Percentiles rank a stretch among this genome's conserved stretches.
phyloP scores from a whole-genome alignment of 306 rosid genomes.

The Morella rubra region DNA sequence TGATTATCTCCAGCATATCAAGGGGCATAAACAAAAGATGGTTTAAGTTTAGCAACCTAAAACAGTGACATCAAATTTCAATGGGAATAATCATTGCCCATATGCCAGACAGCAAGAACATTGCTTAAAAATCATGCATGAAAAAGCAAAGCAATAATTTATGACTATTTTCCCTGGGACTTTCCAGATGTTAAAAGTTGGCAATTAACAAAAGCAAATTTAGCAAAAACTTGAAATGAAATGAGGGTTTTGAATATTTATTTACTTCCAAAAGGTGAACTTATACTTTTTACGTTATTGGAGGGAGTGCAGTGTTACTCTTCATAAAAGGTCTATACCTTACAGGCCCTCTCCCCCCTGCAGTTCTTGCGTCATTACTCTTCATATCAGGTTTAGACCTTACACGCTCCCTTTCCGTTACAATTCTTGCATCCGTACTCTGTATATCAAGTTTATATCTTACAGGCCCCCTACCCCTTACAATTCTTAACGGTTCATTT shows the following conservation, averaged over 20 bases:
- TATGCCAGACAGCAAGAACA: background rate
- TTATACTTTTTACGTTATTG: constrained; percentile 11
- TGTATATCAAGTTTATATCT: too few relatives aligned
- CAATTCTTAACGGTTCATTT: background rate
- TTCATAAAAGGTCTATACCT: background rate
- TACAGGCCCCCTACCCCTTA: too few relatives aligned
- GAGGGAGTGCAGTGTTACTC: constrained; percentile 1
- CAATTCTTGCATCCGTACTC: background rate
- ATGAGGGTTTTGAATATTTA: background rate
- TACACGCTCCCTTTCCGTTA: constrained; percentile 23
- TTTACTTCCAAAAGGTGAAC: background rate
- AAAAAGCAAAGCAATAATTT: background rate
- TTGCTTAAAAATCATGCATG: background rate
- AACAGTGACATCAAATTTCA: background rate
- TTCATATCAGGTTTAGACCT: background rate
- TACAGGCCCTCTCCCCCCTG: constrained; percentile 22
- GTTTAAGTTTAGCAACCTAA: background rate
- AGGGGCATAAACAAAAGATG: background rate
- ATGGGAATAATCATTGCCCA: background rate
- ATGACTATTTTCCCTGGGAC: background rate
- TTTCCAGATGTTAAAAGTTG: background rate
- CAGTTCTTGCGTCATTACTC: constrained; percentile 2
- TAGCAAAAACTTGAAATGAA: background rate
- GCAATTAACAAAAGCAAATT: background rate
- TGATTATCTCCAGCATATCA: background rate